Evolutionary conservation across 2,329 filamentous ascomycete species (phyloP), one percentile per base, ranked within the genome.

Genomic region (Colletotrichum chrysophilum): DNA sequence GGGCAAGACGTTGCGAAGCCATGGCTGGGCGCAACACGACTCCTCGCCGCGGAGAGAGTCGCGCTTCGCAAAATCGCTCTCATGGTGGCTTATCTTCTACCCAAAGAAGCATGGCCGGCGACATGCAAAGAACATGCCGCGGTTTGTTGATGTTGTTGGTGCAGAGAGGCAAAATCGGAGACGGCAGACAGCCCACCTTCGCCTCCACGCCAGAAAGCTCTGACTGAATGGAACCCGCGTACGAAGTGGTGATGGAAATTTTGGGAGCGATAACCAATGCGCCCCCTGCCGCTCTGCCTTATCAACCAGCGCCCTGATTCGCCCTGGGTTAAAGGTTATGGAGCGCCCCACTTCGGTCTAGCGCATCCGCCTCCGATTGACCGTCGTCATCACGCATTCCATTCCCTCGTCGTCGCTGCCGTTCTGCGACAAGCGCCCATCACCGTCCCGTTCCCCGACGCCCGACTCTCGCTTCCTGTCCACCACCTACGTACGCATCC

Each of bases 311-410:
- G 9, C 18, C 52, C n/a, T 56, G 30, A 69, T 76, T 76, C 43
- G 74, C 8, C 58, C 34, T 55, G 21, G 3, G 10, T 7, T 13
- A 1, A 21, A 26, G 26, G 10, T 24, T 24, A 14, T 36, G 62
- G 43, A 34, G 2, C 48, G 32, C 56, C 64, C 74, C 74, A 73
- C 74, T 76, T 52, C 68, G 66, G 60, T 38, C 64, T 76, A 77
- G 75, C 67, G 75, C 65, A 52, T 61, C 64, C 48, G 72, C 14
- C 72, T 69, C 72, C 72, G 72, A 66, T 71, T 69, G 70, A 55
- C 61, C 68, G 60, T 76, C 75, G 75, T 77, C 72, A 77, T 77
- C 72, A 69, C 68, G 75, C 75, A 62, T 76, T 72, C 43, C 43
- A 52, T 52, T 21, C 72, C 32, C 36, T 68, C 56, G 18, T 24